A percentile compares a stretch with the other conserved stretches of the same genome.
Evolutionary conservation across 352 stramenopile species (phyloP).

Genomic region (Pythium myriotylum): DNA sequence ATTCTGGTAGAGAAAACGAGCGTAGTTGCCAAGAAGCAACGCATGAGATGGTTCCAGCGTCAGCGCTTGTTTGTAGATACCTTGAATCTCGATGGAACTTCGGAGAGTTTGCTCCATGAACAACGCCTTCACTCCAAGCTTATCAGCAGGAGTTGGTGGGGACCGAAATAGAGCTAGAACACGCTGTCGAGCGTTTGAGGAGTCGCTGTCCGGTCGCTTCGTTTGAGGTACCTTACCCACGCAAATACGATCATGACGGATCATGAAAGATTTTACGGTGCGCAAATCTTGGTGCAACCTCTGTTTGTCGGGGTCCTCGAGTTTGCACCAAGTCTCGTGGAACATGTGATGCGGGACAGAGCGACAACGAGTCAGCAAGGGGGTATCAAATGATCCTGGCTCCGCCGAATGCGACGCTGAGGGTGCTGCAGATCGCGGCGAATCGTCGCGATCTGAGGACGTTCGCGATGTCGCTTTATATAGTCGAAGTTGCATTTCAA

Average conservation of each 20-base stretch:
- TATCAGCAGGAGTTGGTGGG: constrained; percentile 34
- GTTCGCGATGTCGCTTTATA: background rate
- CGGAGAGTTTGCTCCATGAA: constrained; percentile 42
- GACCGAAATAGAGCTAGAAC: background rate
- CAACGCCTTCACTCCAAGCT: constrained; percentile 45
- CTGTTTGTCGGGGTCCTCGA: constrained; percentile 26
- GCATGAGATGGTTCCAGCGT: constrained; percentile 31
- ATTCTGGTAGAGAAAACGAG: constrained; percentile 34
- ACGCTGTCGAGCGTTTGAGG: background rate
- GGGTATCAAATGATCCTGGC: background rate
- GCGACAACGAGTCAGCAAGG: constrained; percentile 36
- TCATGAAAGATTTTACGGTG: constrained; percentile 32
- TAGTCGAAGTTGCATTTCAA: background rate
- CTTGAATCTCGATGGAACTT: constrained; percentile 28
- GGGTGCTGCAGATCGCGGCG: background rate
- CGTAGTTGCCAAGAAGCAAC: constrained; percentile 45
- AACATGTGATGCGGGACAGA: constrained; percentile 36
- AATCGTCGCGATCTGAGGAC: background rate
- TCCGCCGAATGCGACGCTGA: background rate
- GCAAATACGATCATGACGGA: constrained; percentile 35
- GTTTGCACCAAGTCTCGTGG: constrained; percentile 33
- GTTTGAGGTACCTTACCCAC: background rate
- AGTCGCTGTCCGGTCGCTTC: background rate
- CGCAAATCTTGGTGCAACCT: constrained; percentile 38
- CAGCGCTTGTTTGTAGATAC: constrained; percentile 39